Base-by-base conservation (phyloP, 768 basidiomycete species). In the Tulasnella sp. region DNA sequence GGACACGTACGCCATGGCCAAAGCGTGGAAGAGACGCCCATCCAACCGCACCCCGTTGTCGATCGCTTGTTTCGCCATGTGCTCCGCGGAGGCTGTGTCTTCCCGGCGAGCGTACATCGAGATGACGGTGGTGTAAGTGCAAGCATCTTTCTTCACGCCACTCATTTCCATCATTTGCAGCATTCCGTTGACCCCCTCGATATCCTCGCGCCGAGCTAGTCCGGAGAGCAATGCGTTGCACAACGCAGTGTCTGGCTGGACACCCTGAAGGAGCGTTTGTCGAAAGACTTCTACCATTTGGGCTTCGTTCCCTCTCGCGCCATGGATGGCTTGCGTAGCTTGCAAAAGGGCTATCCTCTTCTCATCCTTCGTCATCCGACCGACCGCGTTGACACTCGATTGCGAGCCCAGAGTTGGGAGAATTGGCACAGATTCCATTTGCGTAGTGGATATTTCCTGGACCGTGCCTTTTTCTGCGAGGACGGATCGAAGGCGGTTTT, bases 1-100 rank as follows among this genome's bases (percentile, higher is more conserved):
- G 81, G 93, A 90, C 72, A 94, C 91, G 82, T 96, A 90, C 0
- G 92, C 94, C 81, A 93, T 90, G 90, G 98, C 90, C 72, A 97
- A 83, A 7, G 91, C 85, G 18, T 89, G 87, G 80, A 91, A 85
- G 91, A 94, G 91, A 51, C 83, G 84, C 46, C 86, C 85, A 82
- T 93, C 91, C 3, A 92, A 92, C 20, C 84, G 83, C 76, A 94
- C 82, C 20, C 90, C 90, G 51, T 91, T 89, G 20, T 83, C 82
- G 69, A 93, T 71, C 0, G 92, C 92, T 61, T 87, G 88, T 83
- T 88, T 85, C 84, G 90, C 94, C 72, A 93, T 83, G 15, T 86
- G 86, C 82, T 93, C 90, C 0, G 93, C 93, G 35, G 89, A 89
- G 16, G 87, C 83, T 0, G 89, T 85, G 82, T 95, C 92, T 77